phyloP scores from a whole-genome alignment of 78 protist genomes.

The Bigelowiella natans region DNA sequence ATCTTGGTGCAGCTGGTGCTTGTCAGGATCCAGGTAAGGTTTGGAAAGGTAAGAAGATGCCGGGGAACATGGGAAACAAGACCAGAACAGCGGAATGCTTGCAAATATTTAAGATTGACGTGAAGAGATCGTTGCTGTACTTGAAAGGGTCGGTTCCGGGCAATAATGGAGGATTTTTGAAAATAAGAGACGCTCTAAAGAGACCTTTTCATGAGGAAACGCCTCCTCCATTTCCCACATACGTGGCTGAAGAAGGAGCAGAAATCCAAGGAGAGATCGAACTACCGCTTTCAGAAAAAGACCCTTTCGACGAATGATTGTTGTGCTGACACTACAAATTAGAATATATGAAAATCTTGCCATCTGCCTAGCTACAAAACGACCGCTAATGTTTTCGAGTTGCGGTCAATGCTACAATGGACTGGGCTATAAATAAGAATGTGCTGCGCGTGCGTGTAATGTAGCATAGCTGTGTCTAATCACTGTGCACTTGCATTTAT shows the following conservation, averaged over 20 bases:
- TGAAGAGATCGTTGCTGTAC: not conserved
- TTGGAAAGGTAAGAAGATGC: constrained; percentile 2
- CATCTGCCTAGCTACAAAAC: too few relatives aligned
- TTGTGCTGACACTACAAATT: too few relatives aligned
- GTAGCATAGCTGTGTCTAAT: too few relatives aligned
- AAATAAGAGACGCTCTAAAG: not conserved
- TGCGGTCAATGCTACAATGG: too few relatives aligned
- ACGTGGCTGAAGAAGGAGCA: not conserved
- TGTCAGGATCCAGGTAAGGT: not conserved
- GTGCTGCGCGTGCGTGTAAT: too few relatives aligned
- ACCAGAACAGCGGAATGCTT: not conserved
- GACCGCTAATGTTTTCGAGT: too few relatives aligned
- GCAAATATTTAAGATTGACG: not conserved
- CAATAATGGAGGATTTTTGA: not conserved
- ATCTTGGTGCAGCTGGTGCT: not conserved
- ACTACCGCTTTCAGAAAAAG: not conserved
- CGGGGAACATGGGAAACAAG: constrained; percentile 6
- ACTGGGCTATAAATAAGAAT: too few relatives aligned
- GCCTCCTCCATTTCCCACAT: not conserved
- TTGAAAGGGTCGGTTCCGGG: not conserved
- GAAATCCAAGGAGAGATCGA: not conserved
- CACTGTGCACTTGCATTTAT: too few relatives aligned
- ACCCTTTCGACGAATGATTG: not conserved
- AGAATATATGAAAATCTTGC: too few relatives aligned
- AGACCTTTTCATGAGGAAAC: not conserved